These are phyloP conservation scores for Aspergillus carbonarius DNA, from an alignment of 2,329 filamentous ascomycete species.

Conservation along the genomic window DNA sequence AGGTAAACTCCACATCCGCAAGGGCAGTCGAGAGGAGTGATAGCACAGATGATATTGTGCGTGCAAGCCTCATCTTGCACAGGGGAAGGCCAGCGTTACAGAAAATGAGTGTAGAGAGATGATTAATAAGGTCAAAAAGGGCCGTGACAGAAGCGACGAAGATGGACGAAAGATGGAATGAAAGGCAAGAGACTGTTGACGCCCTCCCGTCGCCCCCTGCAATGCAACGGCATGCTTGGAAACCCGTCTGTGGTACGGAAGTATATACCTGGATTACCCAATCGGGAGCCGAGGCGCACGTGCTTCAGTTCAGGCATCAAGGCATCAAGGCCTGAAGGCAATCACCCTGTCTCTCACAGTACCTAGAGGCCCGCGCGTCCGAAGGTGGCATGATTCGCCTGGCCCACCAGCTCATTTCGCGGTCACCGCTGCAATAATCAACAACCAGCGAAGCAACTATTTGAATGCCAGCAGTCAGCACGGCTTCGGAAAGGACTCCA, in stretches of 20 bases:
- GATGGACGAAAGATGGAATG: background rate
- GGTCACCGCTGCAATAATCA: background rate
- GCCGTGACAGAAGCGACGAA: background rate
- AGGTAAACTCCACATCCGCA: slow-evolving; percentile 57
- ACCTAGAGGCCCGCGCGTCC: background rate
- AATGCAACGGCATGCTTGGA: slow-evolving; percentile 3
- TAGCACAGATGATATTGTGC: slow-evolving; percentile 33
- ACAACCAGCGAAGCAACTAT: background rate
- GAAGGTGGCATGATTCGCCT: slow-evolving; percentile 12
- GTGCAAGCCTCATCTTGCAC: slow-evolving; percentile 30
- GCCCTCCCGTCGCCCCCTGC: slow-evolving; percentile 2
- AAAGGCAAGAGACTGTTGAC: background rate
- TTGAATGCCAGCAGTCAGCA: background rate
- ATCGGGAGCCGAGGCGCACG: background rate
- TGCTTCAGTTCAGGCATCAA: background rate
- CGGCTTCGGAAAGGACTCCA: background rate
- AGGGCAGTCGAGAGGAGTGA: slow-evolving; percentile 44
- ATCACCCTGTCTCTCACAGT: background rate
- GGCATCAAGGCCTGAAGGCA: background rate
- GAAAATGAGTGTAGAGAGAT: background rate
- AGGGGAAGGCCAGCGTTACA: background rate
- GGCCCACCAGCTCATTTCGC: background rate
- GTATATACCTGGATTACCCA: slow-evolving; percentile 4
- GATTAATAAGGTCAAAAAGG: background rate
- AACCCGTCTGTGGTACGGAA: background rate